Percentiles rank a stretch among this genome's conserved stretches.
These are phyloP conservation scores for Sugiyamaella marilandica DNA, from an alignment of 805 yeast species.

Conservation along the genomic window DNA sequence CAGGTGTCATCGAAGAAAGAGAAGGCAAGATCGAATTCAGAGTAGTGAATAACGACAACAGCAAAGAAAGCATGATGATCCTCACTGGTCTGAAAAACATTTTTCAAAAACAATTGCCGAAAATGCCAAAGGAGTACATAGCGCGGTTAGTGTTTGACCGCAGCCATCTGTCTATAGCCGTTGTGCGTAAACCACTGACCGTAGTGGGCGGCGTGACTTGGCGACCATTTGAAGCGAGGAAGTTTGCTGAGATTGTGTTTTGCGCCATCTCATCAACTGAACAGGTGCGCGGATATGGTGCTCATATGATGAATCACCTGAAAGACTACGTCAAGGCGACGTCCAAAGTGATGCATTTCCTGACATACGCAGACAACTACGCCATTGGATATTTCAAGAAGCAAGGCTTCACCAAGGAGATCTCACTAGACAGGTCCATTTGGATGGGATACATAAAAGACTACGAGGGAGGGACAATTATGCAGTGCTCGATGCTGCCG, in stretches of 20 bases:
- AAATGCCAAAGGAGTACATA: slow-evolving; percentile 97
- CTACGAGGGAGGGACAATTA: slow-evolving; percentile 96
- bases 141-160: slow-evolving; percentile 92
- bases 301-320: slow-evolving; percentile 95
- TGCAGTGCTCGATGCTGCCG: slow-evolving; percentile 96
- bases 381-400: slow-evolving; percentile 98
- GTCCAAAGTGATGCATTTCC: slow-evolving; percentile 74
- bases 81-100: slow-evolving; percentile 93
- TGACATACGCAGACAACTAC: slow-evolving; percentile 97
- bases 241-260: slow-evolving; percentile 96
- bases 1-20: slow-evolving; percentile 89
- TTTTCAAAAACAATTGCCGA: slow-evolving; percentile 95
- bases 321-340: slow-evolving; percentile 93
- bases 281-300: slow-evolving; percentile 98
- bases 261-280: slow-evolving; percentile 97
- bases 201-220: slow-evolving; percentile 98
- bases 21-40: slow-evolving; percentile 92
- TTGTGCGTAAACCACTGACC: slow-evolving; percentile 84
- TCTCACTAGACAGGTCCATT: slow-evolving; percentile 71
- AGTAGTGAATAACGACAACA: slow-evolving; percentile 92
- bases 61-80: slow-evolving; percentile 81
- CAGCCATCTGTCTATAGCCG: slow-evolving; percentile 93
- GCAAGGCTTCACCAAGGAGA: slow-evolving; percentile 96
- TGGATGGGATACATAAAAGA: slow-evolving; percentile 99
- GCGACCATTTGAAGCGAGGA: slow-evolving; percentile 84